A percentile compares a stretch with the other conserved stretches of the same genome.
Conservation (phyloP, 192 early-diverging fungal species). For the Rhizoclosmatium sp. region DNA sequence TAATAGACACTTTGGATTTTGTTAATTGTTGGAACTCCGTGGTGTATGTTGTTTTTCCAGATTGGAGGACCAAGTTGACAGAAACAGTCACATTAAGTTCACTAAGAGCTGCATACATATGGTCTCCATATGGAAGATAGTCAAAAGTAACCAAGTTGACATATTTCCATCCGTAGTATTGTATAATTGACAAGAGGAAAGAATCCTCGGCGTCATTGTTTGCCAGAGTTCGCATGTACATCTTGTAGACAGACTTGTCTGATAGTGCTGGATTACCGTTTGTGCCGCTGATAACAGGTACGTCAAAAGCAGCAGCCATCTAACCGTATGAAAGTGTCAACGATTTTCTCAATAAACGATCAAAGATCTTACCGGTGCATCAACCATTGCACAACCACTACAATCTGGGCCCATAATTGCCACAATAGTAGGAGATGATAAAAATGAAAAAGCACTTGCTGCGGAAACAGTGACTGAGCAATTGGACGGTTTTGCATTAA, state of each 20-base stretch:
- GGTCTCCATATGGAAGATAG: not conserved
- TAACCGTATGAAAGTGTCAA: not conserved
- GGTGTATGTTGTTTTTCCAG: not conserved
- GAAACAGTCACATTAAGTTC: not conserved
- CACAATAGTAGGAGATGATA: not conserved
- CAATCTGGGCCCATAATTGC: constrained; percentile 9
- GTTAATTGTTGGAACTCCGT: not conserved
- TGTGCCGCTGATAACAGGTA: constrained; percentile 1
- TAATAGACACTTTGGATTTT: not conserved
- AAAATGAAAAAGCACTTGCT: not conserved
- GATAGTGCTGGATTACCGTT: not conserved
- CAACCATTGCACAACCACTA: constrained; percentile 4
- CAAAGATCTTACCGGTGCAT: not conserved
- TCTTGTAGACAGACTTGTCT: not conserved
- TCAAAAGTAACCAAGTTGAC: not conserved
- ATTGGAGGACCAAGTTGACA: not conserved
- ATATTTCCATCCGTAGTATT: constrained; percentile 9
- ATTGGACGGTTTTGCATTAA: not conserved
- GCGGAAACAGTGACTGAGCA: not conserved
- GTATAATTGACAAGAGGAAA: not conserved
- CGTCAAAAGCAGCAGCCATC: constrained; percentile 14
- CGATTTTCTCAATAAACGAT: not conserved
- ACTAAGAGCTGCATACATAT: not conserved
- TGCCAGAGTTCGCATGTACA: constrained; percentile 16
- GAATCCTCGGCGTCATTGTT: not conserved